Base-by-base conservation (phyloP, 192 early-diverging fungal genomes). In the Coemansia sp. region DNA sequence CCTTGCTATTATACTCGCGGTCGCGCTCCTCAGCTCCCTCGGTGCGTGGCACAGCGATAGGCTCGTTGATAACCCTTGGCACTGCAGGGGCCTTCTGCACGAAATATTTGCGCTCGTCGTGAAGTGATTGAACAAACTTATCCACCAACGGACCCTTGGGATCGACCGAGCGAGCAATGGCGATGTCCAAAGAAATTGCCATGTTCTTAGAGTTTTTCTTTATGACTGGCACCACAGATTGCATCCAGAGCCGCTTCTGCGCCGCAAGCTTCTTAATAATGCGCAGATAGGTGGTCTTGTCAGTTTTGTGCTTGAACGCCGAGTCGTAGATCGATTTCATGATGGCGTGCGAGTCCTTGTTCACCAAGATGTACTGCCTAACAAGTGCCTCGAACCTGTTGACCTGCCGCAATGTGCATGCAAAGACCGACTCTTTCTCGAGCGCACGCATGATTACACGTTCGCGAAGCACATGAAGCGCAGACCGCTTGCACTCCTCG, bases 281-380 rank as follows among this genome's bases (percentile, higher is more conserved):
- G 4, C 71, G 60, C 30, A 65, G 4, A 14, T 74, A 50, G 13
- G 77, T 80, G 22, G 60, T 60, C 45, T 74, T 74, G 62, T 80
- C 77, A 45, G 74, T 25, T 13, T 1, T 34, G 37, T 67, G 37
- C 14, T 55, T 56, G 19, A 31, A 53, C 15, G 40, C 48, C 3
- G 64, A 22, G 20, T 31, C 50, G 2, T 62, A 34, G 5, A 67
- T 54, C 1, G 62, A 22, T 27, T 37, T 19, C 6, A 66, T 48
- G 23, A 70, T n/a, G 31, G 30, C 54, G 4, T 40, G 11, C 3
- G 58, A 47, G 36, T 42, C 30, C 25, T 20, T 50, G 28, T 67
- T 44, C 28, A 17, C 50, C 27, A 47, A 7, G 0, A 64, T 41
- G 25, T 67, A 80, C 25, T 22, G 22, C 34, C 38, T 50, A 11